Conservation (phyloP, 1,284 basidiomycete species). For the Irpex sp. region DNA sequence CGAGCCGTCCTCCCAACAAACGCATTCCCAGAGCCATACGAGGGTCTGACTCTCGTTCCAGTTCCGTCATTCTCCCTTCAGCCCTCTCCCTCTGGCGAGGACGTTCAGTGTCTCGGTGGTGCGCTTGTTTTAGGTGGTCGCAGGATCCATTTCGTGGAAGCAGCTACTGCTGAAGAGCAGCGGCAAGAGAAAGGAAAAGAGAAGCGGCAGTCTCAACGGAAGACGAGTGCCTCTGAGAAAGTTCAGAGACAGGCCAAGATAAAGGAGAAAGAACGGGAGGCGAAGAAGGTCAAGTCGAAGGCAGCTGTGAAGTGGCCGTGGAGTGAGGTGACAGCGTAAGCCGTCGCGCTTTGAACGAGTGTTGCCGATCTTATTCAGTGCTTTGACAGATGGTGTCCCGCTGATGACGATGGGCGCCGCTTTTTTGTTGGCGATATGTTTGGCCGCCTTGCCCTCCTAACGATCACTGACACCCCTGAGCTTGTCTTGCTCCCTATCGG, state of each 20-base stretch:
- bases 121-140: conserved; percentile 62
- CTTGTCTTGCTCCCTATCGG: conserved; percentile 70
- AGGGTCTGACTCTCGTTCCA: conserved; percentile 40
- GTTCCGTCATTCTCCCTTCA: conserved; percentile 35
- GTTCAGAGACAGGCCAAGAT: conserved; percentile 44
- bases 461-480: conserved; percentile 42
- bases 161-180: conserved; percentile 24
- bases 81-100: conserved; percentile 20
- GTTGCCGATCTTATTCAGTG: conserved; percentile 3
- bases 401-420: conserved; percentile 39
- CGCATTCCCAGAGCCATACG: conserved; percentile 28
- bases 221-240: conserved; percentile 44
- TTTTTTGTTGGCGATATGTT: conserved; percentile 76
- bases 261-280: conserved; percentile 52
- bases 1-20: conserved; percentile 27
- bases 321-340: conserved; percentile 59
- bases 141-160: conserved; percentile 54
- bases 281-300: conserved; percentile 45
- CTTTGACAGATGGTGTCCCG: conserved; percentile 40
- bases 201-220: conserved; percentile 5
- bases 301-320: conserved; percentile 66
- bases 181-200: conserved; percentile 21
- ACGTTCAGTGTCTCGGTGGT: conserved; percentile 44
- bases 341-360: conserved; percentile 5
- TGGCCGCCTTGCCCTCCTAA: conserved; percentile 66